Evolutionary conservation across 2,329 filamentous ascomycete genomes (phyloP), one percentile per base, ranked within the genome.

Genomic region (Calonectria hongkongensis): DNA sequence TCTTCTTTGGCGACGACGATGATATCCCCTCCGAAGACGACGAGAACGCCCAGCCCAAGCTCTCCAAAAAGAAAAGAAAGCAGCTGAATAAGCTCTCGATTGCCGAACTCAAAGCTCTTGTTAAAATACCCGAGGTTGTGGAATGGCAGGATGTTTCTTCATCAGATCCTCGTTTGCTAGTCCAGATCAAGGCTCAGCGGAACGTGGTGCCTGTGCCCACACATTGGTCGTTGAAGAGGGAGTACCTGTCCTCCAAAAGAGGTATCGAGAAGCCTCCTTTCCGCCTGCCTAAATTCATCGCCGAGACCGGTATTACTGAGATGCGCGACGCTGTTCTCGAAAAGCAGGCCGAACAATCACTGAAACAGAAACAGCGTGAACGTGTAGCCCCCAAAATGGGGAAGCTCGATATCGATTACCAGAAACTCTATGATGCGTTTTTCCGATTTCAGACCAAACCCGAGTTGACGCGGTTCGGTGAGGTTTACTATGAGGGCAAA

Each of bases 401-500:
- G 74, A 97, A 97, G 84, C 89, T 99, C 64, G 97, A 99, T 83
- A 98, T 99, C 78, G 97, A 99, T 84, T 99, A 99, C 84, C 95
- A 98, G 82, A 98, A 97, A 84, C 92, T 98, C 68, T 98, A 98
- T 86, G 97, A 98, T 82, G 97, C 97, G 4, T 99, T 99, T 88
- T 99, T 99, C 88, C 92, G 95, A 72, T 97, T 98, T 82, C 97
- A 99, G 86, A 98, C 95, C 48, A 99, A 99, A 85, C 97, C 97
- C 0, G 93, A 95, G 78, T 87, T 99, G 75, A 98, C 97, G 39
- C 91, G 96, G 51, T 99, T 98, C 79, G 97, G 97, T 48, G 97
- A 99, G 84, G 96, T 99, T n/a, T 99, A 99, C 85, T 98, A 98
- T 83, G 97, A 99, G 85, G 97, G 97, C 82, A 99, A 99, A 84